phyloP scores from a whole-genome alignment of 257 asterid species.

The Penstemon davidsonii region DNA sequence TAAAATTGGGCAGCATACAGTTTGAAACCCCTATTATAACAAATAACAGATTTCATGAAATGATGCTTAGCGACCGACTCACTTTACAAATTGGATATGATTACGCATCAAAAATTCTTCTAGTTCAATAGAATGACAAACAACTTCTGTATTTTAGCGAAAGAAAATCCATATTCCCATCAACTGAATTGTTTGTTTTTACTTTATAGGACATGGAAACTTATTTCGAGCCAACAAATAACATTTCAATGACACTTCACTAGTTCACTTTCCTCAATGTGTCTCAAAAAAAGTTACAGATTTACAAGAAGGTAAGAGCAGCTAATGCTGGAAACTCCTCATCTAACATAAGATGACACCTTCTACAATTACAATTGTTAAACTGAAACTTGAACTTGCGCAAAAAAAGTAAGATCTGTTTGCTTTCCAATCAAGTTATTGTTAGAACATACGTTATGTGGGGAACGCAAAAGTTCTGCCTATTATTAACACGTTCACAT shows the following conservation, averaged over 20 bases:
- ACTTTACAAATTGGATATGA: not conserved
- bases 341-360: not conserved
- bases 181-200: not conserved
- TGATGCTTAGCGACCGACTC: not conserved
- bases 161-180: not conserved
- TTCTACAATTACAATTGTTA: not conserved
- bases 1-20: not conserved
- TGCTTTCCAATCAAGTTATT: too few species aligned
- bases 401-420: too few species aligned
- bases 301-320: not conserved
- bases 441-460: not conserved
- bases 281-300: not conserved
- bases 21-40: not conserved
- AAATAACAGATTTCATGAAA: not conserved
- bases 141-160: not conserved
- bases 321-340: slow-evolving; percentile 9
- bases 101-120: not conserved
- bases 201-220: not conserved
- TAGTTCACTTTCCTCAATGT: not conserved
- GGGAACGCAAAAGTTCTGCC: too few species aligned
- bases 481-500: slow-evolving; percentile 4
- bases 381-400: too few species aligned
- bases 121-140: not conserved
- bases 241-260: too few species aligned
- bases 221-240: not conserved